Evolutionary conservation across 2,329 filamentous ascomycete species (phyloP), one percentile per base, ranked within the genome.

Genomic region (Colletotrichum sp.): DNA sequence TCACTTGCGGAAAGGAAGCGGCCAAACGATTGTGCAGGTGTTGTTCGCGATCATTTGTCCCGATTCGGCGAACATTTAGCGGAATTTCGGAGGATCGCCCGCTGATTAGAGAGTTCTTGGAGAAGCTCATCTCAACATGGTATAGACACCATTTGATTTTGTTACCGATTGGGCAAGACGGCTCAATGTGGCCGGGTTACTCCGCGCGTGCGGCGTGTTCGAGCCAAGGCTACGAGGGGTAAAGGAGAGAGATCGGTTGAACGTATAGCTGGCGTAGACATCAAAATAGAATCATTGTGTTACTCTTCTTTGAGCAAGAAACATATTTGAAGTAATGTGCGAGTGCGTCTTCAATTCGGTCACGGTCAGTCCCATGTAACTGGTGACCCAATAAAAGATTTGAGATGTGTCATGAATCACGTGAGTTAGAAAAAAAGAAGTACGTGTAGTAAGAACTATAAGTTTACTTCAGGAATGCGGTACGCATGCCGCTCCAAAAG

Each of bases 61-160:
- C 38, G 38, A n/a, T 48, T 48, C 18, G 38, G 38, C 12, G 18
- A 48, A 48, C 18, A 48, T 12, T n/a, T 3, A n/a, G 12, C 38
- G 38, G 38, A 0, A n/a, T 48, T 48, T 48, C 38, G 18, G 38
- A 48, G 18, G 38, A 48, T n/a, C 18, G 18, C 38, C 38, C 38
- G 2, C 38, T 48, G 0, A n/a, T n/a, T 48, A 48, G 1, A 10
- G 38, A 12, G 1, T n/a, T 7, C 5, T 2, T n/a, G 38, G 18
- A 48, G 18, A 48, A 48, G 1, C 1, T 1, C 38, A n/a, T 48
- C 3, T n/a, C 38, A 12, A 48, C 18, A n/a, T 48, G 18, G 3
- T 48, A 1, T 48, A 48, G 9, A n/a, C 38, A n/a, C 18, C 3
- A 21, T 48, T 48, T 48, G 18, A 5, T 48, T 48, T 48, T 48